Percentiles rank a stretch among this genome's conserved stretches.
These are phyloP conservation scores for Heritiera littoralis DNA, from an alignment of 345 rosid genomes.

Conservation along the genomic window DNA sequence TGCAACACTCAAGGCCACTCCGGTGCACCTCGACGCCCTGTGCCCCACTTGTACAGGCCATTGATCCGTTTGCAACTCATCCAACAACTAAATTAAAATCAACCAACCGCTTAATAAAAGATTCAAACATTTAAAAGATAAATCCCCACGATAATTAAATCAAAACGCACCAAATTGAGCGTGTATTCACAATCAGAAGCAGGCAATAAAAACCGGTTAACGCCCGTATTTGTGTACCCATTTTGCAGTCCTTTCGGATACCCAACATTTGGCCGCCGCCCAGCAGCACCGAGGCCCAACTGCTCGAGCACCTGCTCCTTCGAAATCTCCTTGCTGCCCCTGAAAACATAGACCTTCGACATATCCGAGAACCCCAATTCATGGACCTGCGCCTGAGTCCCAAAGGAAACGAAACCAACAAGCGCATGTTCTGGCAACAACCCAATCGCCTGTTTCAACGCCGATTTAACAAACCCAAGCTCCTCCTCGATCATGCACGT, in stretches of 20 bases:
- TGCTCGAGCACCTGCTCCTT: constrained; percentile 92
- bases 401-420: constrained; percentile 89
- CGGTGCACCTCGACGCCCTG: constrained; percentile 80
- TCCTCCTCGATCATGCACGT: constrained; percentile 99
- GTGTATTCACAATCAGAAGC: constrained; percentile 93
- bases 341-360: constrained; percentile 90
- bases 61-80: constrained; percentile 95
- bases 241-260: constrained; percentile 62
- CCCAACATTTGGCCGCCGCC: constrained; percentile 55
- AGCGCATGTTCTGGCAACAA: constrained; percentile 92
- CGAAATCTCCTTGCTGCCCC: constrained; percentile 80
- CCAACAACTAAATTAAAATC: constrained; percentile 64
- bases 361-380: constrained; percentile 91
- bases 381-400: constrained; percentile 96
- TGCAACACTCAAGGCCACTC: constrained; percentile 94
- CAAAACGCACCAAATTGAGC: constrained; percentile 58
- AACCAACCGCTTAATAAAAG: constrained; percentile 3
- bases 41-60: constrained; percentile 59
- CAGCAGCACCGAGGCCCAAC: constrained; percentile 67
- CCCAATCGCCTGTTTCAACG: constrained; percentile 84
- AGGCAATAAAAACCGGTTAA: constrained; percentile 77
- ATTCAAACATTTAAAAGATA: neutral
- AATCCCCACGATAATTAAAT: neutral
- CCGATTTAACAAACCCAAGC: constrained; percentile 69
- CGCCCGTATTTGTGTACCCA: constrained; percentile 51